Evolutionary conservation across 805 yeast genomes (phyloP).

Genomic region (Candida pseudoglaebosa): DNA sequence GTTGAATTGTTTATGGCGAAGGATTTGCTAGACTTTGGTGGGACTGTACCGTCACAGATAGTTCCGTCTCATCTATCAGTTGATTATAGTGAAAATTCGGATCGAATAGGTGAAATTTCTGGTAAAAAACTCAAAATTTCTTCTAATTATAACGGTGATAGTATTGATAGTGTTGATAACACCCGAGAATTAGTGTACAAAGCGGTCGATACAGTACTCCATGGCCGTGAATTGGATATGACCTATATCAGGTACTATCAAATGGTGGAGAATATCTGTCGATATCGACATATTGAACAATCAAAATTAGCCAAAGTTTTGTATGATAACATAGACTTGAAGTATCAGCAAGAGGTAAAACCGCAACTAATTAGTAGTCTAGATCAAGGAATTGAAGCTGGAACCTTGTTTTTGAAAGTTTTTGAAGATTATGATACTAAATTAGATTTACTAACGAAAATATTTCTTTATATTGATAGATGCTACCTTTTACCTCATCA

Average conservation of each 20-base stretch:
- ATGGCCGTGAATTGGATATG: conserved; percentile 11
- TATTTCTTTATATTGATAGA: conserved; percentile 35
- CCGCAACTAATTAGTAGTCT: conserved; percentile 9
- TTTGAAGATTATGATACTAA: conserved; percentile 22
- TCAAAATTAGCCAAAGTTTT: conserved; percentile 20
- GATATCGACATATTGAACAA: conserved; percentile 30
- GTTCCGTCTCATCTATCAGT: conserved; percentile 14
- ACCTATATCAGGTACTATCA: conserved; percentile 24
- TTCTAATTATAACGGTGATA: too few species aligned
- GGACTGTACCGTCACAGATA: not conserved
- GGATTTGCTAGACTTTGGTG: conserved; percentile 3
- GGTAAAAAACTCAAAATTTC: not conserved
- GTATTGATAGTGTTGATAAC: conserved; percentile 7
- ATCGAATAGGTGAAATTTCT: not conserved
- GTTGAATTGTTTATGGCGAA: not conserved
- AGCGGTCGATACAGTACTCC: conserved; percentile 18
- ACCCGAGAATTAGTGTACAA: conserved; percentile 11
- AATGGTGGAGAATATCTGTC: conserved; percentile 30
- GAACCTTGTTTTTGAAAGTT: conserved; percentile 12
- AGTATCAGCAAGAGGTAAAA: conserved; percentile 11
- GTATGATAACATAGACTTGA: conserved; percentile 14
- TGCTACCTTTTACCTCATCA: conserved; percentile 32
- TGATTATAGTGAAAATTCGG: conserved; percentile 10
- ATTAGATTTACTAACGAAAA: conserved; percentile 20
- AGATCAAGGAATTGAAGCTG: conserved; percentile 2